Percentiles rank a stretch among this genome's conserved stretches.
Evolutionary conservation across 164 flowering plant genomes (phyloP).

Genomic region (Aristolochia fimbriata): DNA sequence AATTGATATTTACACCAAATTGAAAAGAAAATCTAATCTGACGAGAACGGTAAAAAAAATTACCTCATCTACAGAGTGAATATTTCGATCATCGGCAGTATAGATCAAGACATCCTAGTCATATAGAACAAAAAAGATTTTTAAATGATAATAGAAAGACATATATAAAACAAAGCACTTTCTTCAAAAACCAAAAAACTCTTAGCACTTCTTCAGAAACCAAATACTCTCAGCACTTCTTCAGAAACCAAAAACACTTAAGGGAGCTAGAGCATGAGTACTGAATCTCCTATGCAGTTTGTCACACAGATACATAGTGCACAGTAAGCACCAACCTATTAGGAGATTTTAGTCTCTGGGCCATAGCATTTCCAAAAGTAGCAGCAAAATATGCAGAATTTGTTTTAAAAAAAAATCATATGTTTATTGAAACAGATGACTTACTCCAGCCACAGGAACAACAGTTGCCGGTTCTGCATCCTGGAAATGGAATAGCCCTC

Average conservation of each 20-base stretch:
- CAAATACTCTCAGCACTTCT: background rate
- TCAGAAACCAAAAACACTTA: background rate
- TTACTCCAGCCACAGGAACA: conserved; percentile 78
- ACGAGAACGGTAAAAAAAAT: background rate
- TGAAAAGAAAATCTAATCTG: background rate
- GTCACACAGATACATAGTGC: no score
- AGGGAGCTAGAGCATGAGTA: no score
- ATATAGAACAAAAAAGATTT: background rate
- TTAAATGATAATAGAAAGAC: background rate
- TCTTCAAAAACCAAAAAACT: background rate
- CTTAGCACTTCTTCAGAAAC: background rate
- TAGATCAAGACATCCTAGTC: conserved; percentile 74
- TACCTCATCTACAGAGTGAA: conserved; percentile 97
- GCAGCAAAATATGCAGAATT: no score
- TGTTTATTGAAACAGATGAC: conserved; percentile 9
- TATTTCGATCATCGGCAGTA: conserved; percentile 81
- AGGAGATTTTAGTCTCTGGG: no score
- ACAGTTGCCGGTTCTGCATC: conserved; percentile 71
- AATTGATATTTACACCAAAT: no score
- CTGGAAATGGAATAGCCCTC: conserved; percentile 88
- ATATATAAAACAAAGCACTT: background rate
- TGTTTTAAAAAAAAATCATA: no score
- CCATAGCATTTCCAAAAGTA: no score
- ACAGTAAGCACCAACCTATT: no score
- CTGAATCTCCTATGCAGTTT: no score